A percentile compares a stretch with the other conserved stretches of the same genome.
Evolutionary conservation across 208 protist species (phyloP).

Genomic region (Crithidia expoeki): DNA sequence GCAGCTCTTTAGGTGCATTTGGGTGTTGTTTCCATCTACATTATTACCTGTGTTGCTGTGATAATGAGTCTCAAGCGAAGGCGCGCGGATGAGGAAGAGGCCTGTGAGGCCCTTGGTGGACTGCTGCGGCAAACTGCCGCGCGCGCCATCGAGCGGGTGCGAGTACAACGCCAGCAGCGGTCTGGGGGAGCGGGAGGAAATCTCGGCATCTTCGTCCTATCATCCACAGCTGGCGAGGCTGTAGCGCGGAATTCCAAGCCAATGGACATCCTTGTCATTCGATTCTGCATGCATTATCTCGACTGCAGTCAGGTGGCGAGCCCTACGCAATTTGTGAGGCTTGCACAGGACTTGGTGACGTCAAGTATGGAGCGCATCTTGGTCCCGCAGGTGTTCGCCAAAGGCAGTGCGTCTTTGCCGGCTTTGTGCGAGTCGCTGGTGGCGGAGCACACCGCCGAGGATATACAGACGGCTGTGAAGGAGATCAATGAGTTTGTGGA

Average conservation of each 20-base stretch:
- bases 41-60: not conserved
- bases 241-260: slow-evolving; percentile 43
- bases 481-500: slow-evolving; percentile 82
- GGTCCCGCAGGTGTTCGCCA: slow-evolving; percentile 51
- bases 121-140: slow-evolving; percentile 77
- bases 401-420: slow-evolving; percentile 45
- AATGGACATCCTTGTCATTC: slow-evolving; percentile 79
- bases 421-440: slow-evolving; percentile 76
- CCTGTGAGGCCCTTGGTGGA: slow-evolving; percentile 63
- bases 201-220: not conserved
- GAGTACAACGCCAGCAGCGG: slow-evolving; percentile 40
- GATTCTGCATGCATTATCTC: slow-evolving; percentile 79
- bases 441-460: slow-evolving; percentile 72
- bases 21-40: slow-evolving; percentile 5
- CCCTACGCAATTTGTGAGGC: slow-evolving; percentile 59
- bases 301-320: slow-evolving; percentile 40
- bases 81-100: slow-evolving; percentile 56
- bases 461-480: slow-evolving; percentile 62
- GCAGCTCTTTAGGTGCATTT: not conserved
- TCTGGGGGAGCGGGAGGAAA: not conserved
- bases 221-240: slow-evolving; percentile 11
- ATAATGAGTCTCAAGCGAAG: slow-evolving; percentile 37
- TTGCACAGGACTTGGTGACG: slow-evolving; percentile 75
- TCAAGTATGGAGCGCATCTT: slow-evolving; percentile 67
- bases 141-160: slow-evolving; percentile 74